These are phyloP conservation scores for Tubosaeta sp. DNA, from an alignment of 768 basidiomycete species.

Conservation along the genomic window DNA sequence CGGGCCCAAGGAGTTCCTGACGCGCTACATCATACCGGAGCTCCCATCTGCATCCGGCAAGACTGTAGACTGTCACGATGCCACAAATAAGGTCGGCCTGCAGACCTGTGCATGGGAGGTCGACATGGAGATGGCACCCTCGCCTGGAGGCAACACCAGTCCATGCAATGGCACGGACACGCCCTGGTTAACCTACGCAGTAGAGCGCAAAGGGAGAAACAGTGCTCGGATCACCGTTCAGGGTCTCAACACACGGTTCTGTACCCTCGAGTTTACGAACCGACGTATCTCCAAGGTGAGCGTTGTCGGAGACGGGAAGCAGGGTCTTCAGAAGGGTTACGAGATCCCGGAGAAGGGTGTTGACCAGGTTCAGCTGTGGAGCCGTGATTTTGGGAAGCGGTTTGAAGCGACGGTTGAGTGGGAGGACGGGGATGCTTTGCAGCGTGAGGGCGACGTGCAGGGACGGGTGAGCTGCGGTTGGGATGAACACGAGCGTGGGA, in stretches of 20 bases:
- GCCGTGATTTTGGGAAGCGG: constrained; percentile 50
- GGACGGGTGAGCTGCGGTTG: constrained; percentile 61
- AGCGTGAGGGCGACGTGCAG: constrained; percentile 9
- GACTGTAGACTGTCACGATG: constrained; percentile 30
- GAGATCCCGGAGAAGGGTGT: constrained; percentile 34
- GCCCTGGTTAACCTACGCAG: constrained; percentile 43
- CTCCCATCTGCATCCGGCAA: constrained; percentile 49
- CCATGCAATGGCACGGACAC: background rate
- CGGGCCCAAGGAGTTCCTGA: constrained; percentile 41
- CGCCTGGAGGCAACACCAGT: constrained; percentile 29
- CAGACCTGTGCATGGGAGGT: constrained; percentile 49
- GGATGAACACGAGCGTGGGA: constrained; percentile 62
- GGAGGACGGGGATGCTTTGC: constrained; percentile 23
- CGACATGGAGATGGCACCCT: constrained; percentile 32
- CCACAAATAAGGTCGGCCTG: constrained; percentile 33
- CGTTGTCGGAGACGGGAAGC: constrained; percentile 34
- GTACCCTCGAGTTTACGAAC: constrained; percentile 55
- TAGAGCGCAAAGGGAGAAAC: constrained; percentile 38
- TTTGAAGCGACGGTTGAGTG: constrained; percentile 54
- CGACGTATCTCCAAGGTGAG: constrained; percentile 39
- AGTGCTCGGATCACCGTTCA: constrained; percentile 47
- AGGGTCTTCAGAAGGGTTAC: constrained; percentile 41
- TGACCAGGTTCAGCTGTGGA: constrained; percentile 51
- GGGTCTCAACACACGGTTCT: constrained; percentile 61
- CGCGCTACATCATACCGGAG: constrained; percentile 39